Evolutionary conservation across 768 basidiomycete species (phyloP), one percentile per base, ranked within the genome.

Genomic region (Calocybe indica): DNA sequence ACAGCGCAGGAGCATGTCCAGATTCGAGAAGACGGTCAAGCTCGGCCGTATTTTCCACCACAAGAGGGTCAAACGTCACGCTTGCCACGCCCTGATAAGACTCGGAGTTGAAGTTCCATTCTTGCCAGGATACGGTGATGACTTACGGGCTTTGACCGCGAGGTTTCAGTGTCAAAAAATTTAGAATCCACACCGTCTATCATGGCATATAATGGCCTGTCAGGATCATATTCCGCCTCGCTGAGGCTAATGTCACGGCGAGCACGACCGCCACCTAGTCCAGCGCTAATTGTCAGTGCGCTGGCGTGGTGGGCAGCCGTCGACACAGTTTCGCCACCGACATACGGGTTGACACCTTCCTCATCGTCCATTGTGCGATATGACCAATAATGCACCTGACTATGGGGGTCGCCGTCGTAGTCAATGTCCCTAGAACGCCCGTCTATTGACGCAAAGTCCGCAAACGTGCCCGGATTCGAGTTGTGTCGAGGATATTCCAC

Each of bases 261-360:
- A 13, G 31, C 35, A 5, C 12, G 22, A 13, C 62, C 63, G 36
- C 78, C 83, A 34, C 77, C 83, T 7, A 95, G 74, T 1, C 93
- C 92, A 3, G 91, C 89, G 45, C 78, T 87, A 12, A 96, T 74
- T 0, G 93, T 95, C 45, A 95, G 71, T 2, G 81, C 90, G 53
- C 86, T 90, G 22, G 90, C 92, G 65, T 96, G 93, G 63, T 96
- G 93, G 1, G 84, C 89, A 7, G 80, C 82, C 0, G 92, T 94
- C 0, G 89, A 92, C 49, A 90, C 63, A 0, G 86, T 88, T 49
- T 82, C 80, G 14, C 77, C 81, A 36, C 74, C 80, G 34, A 74
- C 78, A 22, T 82, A 88, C 0, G 85, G 83, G 52, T 76, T 72
- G 31, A 83, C 66, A 13, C 80, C 84, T 9, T 85, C 84, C 4